Evolutionary conservation across 2,329 filamentous ascomycete species (phyloP), one percentile per base, ranked within the genome.

Genomic region (Xylaria sp.): DNA sequence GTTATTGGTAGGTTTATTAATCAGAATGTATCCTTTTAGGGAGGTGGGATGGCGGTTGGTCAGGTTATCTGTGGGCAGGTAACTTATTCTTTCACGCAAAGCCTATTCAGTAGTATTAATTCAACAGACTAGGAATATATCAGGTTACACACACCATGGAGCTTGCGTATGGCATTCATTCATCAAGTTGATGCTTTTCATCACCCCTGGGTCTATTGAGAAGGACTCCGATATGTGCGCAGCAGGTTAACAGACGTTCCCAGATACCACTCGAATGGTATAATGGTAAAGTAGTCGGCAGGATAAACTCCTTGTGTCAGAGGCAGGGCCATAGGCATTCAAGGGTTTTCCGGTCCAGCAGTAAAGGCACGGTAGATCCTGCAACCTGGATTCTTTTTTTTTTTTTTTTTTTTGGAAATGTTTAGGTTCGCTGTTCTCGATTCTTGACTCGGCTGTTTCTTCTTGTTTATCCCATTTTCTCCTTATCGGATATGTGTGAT

Each of bases 321-420:
- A 53, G 49, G 26, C 49, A 53, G 49, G 49, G 49, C 26, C 26
- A 33, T 53, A 53, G 49, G 49, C 49, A 53, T 53, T 53, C 49
- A 53, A 33, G 49, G 26, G 49, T 33, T 53, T 53, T 53, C 49
- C 49, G 49, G 28, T 53, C 38, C 38, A 40, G 36, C 23, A 23
- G 23, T 7, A 11, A 40, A 15, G 15, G 38, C 13, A 48, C 42
- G 20, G 44, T 48, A 48, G 11, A 48, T 48, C 44, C 44, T 11
- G 44, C 10, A 48, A 48, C 44, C 20, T 48, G 44, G 10, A 23
- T 48, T 23, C 20, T 48, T 48, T 48, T 48, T 48, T 4, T 1
- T 9, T 48, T 48, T 23, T 23, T 23, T 23, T 23, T 23, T 23
- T 23, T 23, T 23, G 23, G 23, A 23, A 23, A 23, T 23, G 23